Base-by-base conservation (phyloP, 1,139 yeast genomes). In the Pichia sp. region DNA sequence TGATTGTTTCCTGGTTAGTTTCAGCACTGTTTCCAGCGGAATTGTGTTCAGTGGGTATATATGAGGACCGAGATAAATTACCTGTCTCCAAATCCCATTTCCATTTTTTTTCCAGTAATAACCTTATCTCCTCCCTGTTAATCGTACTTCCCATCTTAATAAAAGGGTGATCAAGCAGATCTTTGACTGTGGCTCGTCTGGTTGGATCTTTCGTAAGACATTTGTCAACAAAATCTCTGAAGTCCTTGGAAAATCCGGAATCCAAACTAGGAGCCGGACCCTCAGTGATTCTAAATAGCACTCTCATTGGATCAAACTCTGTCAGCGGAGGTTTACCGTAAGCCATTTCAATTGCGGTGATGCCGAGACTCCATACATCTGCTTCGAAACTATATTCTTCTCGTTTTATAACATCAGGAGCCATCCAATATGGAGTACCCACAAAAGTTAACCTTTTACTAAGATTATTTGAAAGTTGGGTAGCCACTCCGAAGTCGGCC, bases 381-480 rank as follows among this genome's bases (percentile, higher is more conserved):
- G 98, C 96, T 53, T 85, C 77, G 58, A 75, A 85, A 52, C 86
- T 80, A 61, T 94, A 95, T 9, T 92, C 95, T 40, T 84, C 83
- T 60, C 87, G 95, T 56, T 80, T 67, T 39, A 92, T 84, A 2
- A 92, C 95, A 58, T 94, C 99, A 0, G 98, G 98, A 0, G 97
- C 95, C 98, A 94, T 94, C 94, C 97, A 92, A 61, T 90, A 92
- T 1, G 99, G 98, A 0, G 98, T 92, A 0, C 99, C 98, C 7
- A 92, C 98, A 57, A 95, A 92, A 0, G 98, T 92, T 55, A 85
- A 82, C 52, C 95, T 61, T 46, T 80, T 75, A 42, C 83, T 85
- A 62, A 85, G 72, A 63, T 80, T 86, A 56, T 79, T 85, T 32
- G 88, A 84, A 44, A 81, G 74, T 64, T 83, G 96, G 26, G 90